A percentile compares a stretch with the other conserved stretches of the same genome.
Conservation (phyloP, 2,329 filamentous ascomycete genomes). For the Ophiostoma quercus region DNA sequence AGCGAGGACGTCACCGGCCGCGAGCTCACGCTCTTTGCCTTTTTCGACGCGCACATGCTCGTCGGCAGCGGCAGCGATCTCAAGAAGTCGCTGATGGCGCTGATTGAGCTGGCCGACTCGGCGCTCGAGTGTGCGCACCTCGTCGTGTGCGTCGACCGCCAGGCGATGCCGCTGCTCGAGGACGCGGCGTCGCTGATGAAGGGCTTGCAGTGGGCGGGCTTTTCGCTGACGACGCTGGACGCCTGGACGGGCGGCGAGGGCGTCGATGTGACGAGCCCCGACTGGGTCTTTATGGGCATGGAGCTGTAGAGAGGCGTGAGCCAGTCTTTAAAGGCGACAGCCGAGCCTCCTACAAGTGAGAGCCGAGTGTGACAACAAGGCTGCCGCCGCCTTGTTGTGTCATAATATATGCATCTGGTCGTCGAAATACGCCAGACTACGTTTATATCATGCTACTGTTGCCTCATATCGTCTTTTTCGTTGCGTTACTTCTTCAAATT, state of each 20-base stretch:
- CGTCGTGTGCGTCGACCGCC: slow-evolving; percentile 73
- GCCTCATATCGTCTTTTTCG: not conserved
- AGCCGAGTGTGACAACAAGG: too few relatives aligned
- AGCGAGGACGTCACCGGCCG: slow-evolving; percentile 51
- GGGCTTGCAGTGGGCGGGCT: slow-evolving; percentile 89
- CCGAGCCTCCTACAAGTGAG: too few relatives aligned
- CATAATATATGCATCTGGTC: not conserved
- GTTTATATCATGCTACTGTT: not conserved
- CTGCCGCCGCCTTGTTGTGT: not conserved
- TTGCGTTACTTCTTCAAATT: slow-evolving; percentile 11
- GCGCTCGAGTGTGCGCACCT: slow-evolving; percentile 72
- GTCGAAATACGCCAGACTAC: not conserved
- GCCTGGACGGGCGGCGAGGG: slow-evolving; percentile 58
- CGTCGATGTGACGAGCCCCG: slow-evolving; percentile 53
- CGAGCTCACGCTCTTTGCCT: slow-evolving; percentile 63
- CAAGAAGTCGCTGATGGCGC: slow-evolving; percentile 85
- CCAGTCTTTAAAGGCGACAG: not conserved
- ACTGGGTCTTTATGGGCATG: slow-evolving; percentile 85
- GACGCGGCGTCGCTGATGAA: slow-evolving; percentile 64
- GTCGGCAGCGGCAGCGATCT: slow-evolving; percentile 62
- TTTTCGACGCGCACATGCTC: slow-evolving; percentile 69
- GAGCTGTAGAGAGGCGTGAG: slow-evolving; percentile 48
- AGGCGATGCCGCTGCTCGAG: slow-evolving; percentile 45
- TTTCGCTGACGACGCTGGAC: slow-evolving; percentile 74
- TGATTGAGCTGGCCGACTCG: slow-evolving; percentile 79